Conservation (phyloP, 768 basidiomycete species). For the Boletus huronensis region DNA sequence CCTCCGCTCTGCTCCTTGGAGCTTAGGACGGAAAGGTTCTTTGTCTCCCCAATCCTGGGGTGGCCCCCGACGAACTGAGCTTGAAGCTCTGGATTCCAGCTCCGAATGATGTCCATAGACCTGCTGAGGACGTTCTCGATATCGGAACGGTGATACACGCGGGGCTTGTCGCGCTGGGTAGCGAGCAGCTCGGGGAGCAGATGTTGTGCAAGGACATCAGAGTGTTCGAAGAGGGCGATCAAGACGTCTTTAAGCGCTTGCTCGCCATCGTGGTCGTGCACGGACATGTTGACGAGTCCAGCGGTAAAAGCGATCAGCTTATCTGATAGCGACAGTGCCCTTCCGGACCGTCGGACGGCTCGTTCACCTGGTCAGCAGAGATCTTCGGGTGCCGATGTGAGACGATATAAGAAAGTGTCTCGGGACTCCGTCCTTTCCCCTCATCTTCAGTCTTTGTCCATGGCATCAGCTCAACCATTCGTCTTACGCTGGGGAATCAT, state of each 20-base stretch:
- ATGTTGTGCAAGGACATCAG: constrained; percentile 48
- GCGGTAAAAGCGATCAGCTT: not conserved
- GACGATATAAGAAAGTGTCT: constrained; percentile 1
- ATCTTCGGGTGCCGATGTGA: not conserved
- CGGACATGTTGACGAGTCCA: constrained; percentile 3
- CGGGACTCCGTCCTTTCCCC: not conserved
- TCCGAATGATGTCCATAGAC: constrained; percentile 45
- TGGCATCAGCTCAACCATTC: constrained; percentile 33
- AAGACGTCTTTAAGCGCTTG: constrained; percentile 33
- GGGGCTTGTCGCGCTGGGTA: constrained; percentile 21
- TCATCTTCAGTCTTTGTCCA: not conserved
- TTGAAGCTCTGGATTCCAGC: constrained; percentile 49
- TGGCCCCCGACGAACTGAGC: constrained; percentile 77
- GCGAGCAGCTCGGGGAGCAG: constrained; percentile 53
- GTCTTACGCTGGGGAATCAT: constrained; percentile 83
- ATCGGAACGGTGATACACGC: constrained; percentile 35
- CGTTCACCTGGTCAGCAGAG: too few species aligned
- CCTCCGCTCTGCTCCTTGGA: constrained; percentile 71
- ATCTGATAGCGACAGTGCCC: constrained; percentile 5
- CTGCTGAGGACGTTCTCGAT: constrained; percentile 53
- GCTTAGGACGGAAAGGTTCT: constrained; percentile 70
- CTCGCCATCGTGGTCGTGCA: not conserved
- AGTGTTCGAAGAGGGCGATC: constrained; percentile 61
- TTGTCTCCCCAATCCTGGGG: constrained; percentile 84
- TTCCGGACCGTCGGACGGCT: not conserved